Conservation (phyloP, 768 basidiomycete species). For the Phaeotremella skinneri region DNA sequence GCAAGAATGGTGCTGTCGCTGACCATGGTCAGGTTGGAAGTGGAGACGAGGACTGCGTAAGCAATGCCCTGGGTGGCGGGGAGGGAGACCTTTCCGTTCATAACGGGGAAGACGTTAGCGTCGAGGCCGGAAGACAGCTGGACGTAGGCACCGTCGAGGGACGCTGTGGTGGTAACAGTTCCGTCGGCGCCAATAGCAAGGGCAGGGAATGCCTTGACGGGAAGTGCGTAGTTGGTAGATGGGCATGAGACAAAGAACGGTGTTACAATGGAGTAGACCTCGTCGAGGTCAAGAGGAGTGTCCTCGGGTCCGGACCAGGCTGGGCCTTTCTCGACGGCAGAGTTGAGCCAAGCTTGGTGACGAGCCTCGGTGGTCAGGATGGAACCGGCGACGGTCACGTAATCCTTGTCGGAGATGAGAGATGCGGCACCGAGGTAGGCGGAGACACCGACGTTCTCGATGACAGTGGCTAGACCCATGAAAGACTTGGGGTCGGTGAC, state of each 20-base stretch:
- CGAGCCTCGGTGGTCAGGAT: conserved; percentile 66
- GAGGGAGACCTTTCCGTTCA: conserved; percentile 42
- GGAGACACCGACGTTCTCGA: conserved; percentile 61
- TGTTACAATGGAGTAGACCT: conserved; percentile 57
- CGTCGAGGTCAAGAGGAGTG: conserved; percentile 54
- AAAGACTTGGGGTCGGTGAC: conserved; percentile 58
- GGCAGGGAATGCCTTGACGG: conserved; percentile 60
- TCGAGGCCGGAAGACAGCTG: conserved; percentile 58
- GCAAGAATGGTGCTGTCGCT: conserved; percentile 60
- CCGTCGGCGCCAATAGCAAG: conserved; percentile 50
- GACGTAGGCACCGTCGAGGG: conserved; percentile 50
- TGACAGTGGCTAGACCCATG: conserved; percentile 56
- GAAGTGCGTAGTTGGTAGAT: conserved; percentile 57
- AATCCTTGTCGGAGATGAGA: conserved; percentile 51
- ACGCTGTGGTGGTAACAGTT: conserved; percentile 43
- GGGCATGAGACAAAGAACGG: conserved; percentile 62
- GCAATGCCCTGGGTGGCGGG: conserved; percentile 55
- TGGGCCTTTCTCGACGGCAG: conserved; percentile 56
- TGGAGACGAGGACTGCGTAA: conserved; percentile 58
- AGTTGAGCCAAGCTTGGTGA: conserved; percentile 64
- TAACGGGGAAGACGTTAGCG: conserved; percentile 54
- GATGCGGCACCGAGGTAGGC: conserved; percentile 63
- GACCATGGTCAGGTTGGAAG: conserved; percentile 47
- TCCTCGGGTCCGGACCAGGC: conserved; percentile 66
- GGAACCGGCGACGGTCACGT: conserved; percentile 59